Conservation (phyloP, 345 rosid species). For the Lepidium aucheri region DNA sequence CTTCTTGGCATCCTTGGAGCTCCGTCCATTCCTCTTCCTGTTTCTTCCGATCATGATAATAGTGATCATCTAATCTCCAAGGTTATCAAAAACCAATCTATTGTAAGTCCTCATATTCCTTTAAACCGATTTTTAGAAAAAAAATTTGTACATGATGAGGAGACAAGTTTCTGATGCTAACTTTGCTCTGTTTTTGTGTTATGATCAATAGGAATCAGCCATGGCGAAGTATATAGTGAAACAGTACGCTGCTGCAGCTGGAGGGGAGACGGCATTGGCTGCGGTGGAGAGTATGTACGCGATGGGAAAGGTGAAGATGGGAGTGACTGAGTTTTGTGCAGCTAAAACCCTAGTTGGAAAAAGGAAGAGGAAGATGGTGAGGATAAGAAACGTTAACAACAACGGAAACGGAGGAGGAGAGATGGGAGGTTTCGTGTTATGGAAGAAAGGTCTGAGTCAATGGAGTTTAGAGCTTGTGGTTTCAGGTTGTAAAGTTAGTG, state of each 20-base stretch:
- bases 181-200: not conserved
- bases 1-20: conserved; percentile 34
- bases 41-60: conserved; percentile 8
- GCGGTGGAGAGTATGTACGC: conserved; percentile 31
- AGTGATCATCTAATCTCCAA: conserved; percentile 21
- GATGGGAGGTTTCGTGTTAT: conserved; percentile 84
- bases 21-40: conserved; percentile 24
- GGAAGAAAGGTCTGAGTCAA: conserved; percentile 78
- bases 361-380: conserved; percentile 35
- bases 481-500: conserved; percentile 83
- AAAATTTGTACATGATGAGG: not conserved
- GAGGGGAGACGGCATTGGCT: conserved; percentile 22
- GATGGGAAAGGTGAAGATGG: conserved; percentile 35
- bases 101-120: conserved; percentile 10
- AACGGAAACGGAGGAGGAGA: conserved; percentile 48
- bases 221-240: conserved; percentile 36
- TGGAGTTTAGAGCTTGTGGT: conserved; percentile 93
- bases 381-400: conserved; percentile 34
- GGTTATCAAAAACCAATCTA: conserved; percentile 27
- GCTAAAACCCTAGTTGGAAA: conserved; percentile 21
- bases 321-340: conserved; percentile 26
- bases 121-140: not conserved
- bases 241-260: conserved; percentile 31
- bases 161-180: conserved; percentile 14
- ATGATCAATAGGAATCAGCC: conserved; percentile 24